Percentiles rank a stretch among this genome's conserved stretches.
These are phyloP conservation scores for Claviceps fusiformis DNA, from an alignment of 2,329 filamentous ascomycete genomes.

Conservation along the genomic window DNA sequence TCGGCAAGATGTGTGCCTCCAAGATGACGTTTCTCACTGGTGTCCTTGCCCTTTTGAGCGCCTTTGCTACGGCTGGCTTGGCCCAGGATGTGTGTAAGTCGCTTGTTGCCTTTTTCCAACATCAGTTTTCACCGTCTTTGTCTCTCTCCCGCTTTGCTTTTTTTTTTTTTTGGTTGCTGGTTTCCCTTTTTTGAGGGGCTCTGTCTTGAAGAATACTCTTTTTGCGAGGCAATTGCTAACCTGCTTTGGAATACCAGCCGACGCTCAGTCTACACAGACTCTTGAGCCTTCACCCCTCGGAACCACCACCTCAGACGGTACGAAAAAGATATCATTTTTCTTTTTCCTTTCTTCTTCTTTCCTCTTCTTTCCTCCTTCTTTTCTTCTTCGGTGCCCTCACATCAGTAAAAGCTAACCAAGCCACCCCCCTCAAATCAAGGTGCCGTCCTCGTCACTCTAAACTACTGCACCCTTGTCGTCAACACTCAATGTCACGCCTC, in stretches of 20 bases:
- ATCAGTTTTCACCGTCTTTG: not conserved
- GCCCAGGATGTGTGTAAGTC: conserved; percentile 12
- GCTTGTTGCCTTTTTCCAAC: not conserved
- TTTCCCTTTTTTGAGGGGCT: not conserved
- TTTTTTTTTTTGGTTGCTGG: not conserved
- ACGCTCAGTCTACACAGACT: conserved; percentile 15
- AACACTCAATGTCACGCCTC: conserved; percentile 20
- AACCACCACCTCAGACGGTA: conserved; percentile 19
- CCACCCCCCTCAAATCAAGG: conserved; percentile 10
- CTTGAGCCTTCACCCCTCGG: conserved; percentile 19
- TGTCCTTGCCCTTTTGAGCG: conserved; percentile 12
- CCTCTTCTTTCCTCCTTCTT: no score
- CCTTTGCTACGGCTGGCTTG: conserved; percentile 9
- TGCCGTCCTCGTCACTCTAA: conserved; percentile 20
- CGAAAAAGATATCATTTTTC: not conserved
- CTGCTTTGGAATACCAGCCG: conserved; percentile 11
- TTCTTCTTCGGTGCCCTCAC: no score
- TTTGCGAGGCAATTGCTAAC: not conserved
- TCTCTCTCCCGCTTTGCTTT: not conserved
- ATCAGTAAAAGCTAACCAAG: not conserved
- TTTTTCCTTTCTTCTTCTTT: no score
- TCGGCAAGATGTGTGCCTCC: conserved; percentile 13
- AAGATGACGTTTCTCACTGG: conserved; percentile 16
- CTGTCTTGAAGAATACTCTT: not conserved
- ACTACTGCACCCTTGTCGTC: conserved; percentile 22